These are phyloP conservation scores for Thalia dealbata DNA, from an alignment of 176 grass and related monocot genomes.

Conservation along the genomic window DNA sequence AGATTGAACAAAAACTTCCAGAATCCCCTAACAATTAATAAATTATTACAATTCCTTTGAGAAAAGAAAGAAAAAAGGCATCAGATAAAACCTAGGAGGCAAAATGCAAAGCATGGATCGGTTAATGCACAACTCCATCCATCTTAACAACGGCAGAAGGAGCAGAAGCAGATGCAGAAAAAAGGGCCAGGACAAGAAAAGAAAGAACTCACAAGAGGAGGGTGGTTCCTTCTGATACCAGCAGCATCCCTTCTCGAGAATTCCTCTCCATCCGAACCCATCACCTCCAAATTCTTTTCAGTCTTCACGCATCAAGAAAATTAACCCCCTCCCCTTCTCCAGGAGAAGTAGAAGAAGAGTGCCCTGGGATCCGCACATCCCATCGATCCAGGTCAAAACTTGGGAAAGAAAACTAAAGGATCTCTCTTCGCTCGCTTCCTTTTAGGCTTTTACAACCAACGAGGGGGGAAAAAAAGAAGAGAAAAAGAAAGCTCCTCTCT, in stretches of 20 bases:
- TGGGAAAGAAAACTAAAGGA: too few relatives aligned
- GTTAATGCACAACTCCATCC: too few relatives aligned
- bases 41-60: not conserved
- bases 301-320: not conserved
- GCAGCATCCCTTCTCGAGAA: conserved; percentile 18
- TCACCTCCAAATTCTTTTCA: not conserved
- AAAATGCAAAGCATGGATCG: too few relatives aligned
- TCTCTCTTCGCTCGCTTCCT: too few relatives aligned
- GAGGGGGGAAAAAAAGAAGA: not conserved
- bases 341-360: not conserved
- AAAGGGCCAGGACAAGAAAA: not conserved
- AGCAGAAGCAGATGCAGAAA: too few relatives aligned
- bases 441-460: too few relatives aligned
- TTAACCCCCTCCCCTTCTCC: too few relatives aligned
- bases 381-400: not conserved
- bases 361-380: not conserved
- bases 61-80: not conserved
- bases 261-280: not conserved
- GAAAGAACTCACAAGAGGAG: conserved; percentile 47
- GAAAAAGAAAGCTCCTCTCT: not conserved
- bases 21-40: not conserved
- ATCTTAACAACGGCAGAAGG: too few relatives aligned
- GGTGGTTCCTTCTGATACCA: conserved; percentile 39
- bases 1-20: not conserved
- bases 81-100: too few relatives aligned